Evolutionary conservation across 2,329 filamentous ascomycete genomes (phyloP), one percentile per base, ranked within the genome.

Genomic region (Colletotrichum truncatum): DNA sequence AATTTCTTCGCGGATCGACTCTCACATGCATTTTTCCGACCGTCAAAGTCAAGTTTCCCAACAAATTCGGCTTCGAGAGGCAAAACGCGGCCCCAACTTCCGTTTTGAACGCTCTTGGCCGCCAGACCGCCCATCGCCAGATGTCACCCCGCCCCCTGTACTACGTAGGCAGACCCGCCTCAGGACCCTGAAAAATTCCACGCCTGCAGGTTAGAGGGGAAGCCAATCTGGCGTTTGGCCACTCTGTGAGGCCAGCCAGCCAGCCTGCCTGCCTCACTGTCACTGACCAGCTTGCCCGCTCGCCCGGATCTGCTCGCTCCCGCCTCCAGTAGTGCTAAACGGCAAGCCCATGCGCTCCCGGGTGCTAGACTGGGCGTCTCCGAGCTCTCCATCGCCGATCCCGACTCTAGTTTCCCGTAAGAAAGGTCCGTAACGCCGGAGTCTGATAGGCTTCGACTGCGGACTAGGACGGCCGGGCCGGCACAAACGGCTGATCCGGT

Each of bases 51-150:
- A 16, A 36, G 38, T 62, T 62, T 46, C 62, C 60, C 62, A 65
- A 65, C 62, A 65, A 65, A 62, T 65, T 65, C 62, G 62, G 62
- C 62, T 36, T 48, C 49, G 43, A 61, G 49, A 46, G 57, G n/a
- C 45, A 55, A 62, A 52, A 32, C 48, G 36, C 60, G 57, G 57
- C 57, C 62, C 62, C 62, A 65, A 54, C 56, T 65, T 65, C 62
- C 62, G 23, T 59, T 55, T 65, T 55, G 62, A 64, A 65, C 39
- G 30, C 62, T 65, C 62, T 62, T 65, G 62, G 62, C 62, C 57
- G 62, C 49, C 62, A 65, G 62, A 65, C 62, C 62, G 62, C 62
- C 62, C 62, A 65, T 65, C 62, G 57, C 56, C 56, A 64, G 39
- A 61, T 53, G 61, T 48, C 55, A 64, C 55, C 61, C 32, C 43